phyloP scores from a whole-genome alignment of 2,329 filamentous ascomycete species.

The Aureobasidium sp. region DNA sequence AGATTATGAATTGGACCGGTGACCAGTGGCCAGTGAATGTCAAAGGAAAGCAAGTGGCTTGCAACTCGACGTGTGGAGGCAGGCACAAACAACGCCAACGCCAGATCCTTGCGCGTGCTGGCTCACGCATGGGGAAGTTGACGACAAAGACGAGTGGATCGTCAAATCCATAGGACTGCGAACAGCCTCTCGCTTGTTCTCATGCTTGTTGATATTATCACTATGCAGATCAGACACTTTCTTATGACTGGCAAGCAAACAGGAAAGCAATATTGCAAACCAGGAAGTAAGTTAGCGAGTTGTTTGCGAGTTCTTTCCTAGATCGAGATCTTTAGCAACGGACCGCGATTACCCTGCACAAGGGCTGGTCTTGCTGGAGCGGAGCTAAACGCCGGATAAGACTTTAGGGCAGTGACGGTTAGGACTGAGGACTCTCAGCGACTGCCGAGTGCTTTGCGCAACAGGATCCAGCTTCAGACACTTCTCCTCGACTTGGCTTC shows the following conservation, averaged over 20 bases:
- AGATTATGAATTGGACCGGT: background rate
- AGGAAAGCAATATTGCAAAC: background rate
- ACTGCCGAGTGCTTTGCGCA: slow-evolving; percentile 6
- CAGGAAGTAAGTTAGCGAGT: background rate
- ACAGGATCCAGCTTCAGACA: background rate
- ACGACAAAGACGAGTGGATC: background rate
- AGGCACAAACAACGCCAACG: background rate
- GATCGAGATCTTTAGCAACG: background rate
- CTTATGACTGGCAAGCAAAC: background rate
- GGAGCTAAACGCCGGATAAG: background rate
- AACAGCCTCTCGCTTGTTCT: slow-evolving; percentile 12
- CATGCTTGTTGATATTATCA: background rate
- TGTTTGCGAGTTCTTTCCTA: background rate
- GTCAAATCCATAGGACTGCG: background rate
- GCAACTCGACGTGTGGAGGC: background rate
- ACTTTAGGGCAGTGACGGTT: background rate
- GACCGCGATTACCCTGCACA: background rate
- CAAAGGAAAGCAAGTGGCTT: background rate
- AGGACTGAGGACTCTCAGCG: background rate
- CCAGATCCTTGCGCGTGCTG: slow-evolving; percentile 2
- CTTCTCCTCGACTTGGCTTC: background rate
- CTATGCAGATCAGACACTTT: background rate
- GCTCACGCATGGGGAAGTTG: background rate
- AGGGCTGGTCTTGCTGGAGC: background rate
- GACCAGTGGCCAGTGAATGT: too few species aligned